Evolutionary conservation across 169 alveolate genomes (phyloP).

Genomic region (Cryptosporidium felis): DNA sequence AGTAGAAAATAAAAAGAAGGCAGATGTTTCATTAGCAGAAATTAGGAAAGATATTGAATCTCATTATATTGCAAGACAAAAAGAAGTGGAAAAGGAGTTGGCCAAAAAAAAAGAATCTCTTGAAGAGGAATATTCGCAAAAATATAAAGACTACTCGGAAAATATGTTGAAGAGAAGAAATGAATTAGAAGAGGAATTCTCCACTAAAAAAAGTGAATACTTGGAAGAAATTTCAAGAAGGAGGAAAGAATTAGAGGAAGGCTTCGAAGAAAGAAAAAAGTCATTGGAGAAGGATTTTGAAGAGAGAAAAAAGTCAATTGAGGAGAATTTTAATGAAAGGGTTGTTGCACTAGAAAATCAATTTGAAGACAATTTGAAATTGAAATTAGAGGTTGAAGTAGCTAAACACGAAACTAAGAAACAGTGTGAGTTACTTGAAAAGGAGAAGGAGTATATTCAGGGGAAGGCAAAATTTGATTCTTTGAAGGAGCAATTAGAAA

Average conservation of each 20-base stretch:
- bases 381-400: conserved; percentile 19
- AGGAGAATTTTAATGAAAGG: conserved; percentile 8
- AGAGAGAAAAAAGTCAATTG: conserved; percentile 31
- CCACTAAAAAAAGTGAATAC: conserved; percentile 18
- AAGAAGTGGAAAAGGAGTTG: conserved; percentile 51
- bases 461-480: conserved; percentile 7
- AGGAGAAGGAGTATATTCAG: conserved; percentile 46
- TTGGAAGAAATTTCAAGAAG: conserved; percentile 40
- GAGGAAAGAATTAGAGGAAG: conserved; percentile 2
- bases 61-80: conserved; percentile 46
- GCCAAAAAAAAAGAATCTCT: conserved; percentile 6
- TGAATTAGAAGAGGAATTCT: conserved; percentile 14
- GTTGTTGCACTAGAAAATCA: conserved; percentile 11
- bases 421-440: conserved; percentile 11
- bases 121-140: conserved; percentile 23
- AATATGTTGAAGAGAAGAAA: conserved; percentile 1
- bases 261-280: not conserved
- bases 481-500: conserved; percentile 36
- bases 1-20: conserved; percentile 46
- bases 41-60: conserved; percentile 60
- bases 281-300: conserved; percentile 9
- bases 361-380: conserved; percentile 47
- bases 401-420: conserved; percentile 44
- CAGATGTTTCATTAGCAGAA: conserved; percentile 67
- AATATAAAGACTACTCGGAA: not conserved